Percentiles rank a stretch among this genome's conserved stretches.
Evolutionary conservation across 306 rosid species (phyloP).

Genomic region (Cajanus cajan): DNA sequence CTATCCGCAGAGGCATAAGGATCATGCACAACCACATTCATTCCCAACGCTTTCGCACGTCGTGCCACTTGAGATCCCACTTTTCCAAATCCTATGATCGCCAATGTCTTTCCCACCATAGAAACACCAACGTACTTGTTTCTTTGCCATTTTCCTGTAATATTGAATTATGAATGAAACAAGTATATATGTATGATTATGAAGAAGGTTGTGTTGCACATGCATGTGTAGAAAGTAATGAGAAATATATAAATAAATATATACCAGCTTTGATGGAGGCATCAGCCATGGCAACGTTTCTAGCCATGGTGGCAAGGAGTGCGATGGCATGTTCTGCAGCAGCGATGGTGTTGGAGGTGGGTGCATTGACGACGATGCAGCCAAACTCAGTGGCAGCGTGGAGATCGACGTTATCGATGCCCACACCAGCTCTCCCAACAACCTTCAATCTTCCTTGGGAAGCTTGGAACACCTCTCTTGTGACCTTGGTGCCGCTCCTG

Average conservation of each 20-base stretch:
- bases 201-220: too few species aligned
- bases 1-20: conserved; percentile 71
- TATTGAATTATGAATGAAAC: too few species aligned
- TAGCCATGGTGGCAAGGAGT: conserved; percentile 60
- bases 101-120: conserved; percentile 69
- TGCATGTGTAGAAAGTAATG: too few species aligned
- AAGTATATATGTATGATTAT: too few species aligned
- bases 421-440: conserved; percentile 82
- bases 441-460: conserved; percentile 62
- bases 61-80: too few species aligned
- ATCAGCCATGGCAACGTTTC: conserved; percentile 71
- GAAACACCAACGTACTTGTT: conserved; percentile 76
- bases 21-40: conserved; percentile 70
- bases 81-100: conserved; percentile 78
- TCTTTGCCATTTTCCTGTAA: conserved; percentile 69
- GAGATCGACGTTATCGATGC: conserved; percentile 78
- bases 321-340: conserved; percentile 76
- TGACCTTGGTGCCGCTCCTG: conserved; percentile 67
- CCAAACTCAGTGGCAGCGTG: conserved; percentile 70
- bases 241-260: too few species aligned
- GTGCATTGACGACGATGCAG: conserved; percentile 72
- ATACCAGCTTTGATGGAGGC: conserved; percentile 73
- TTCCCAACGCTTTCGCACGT: conserved; percentile 71
- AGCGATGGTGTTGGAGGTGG: conserved; percentile 69
- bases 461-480: conserved; percentile 54